Evolutionary conservation across 331 rosid genomes (phyloP).

Genomic region (Pyracantha coccinea): DNA sequence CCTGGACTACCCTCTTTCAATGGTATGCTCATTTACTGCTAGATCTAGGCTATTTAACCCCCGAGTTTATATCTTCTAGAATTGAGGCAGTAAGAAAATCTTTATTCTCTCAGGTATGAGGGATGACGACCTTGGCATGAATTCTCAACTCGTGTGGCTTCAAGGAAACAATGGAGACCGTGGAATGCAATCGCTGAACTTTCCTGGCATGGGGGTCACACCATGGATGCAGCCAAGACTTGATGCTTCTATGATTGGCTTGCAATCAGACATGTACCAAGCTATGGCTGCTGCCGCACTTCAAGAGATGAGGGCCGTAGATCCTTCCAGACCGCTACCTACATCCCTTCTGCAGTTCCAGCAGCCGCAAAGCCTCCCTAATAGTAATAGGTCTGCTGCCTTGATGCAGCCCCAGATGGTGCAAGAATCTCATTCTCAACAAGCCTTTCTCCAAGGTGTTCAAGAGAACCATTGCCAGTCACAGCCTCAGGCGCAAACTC

Average conservation of each 20-base stretch:
- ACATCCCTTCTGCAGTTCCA: conserved; percentile 72
- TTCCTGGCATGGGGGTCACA: conserved; percentile 71
- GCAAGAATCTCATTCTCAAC: conserved; percentile 77
- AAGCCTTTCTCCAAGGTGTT: conserved; percentile 49
- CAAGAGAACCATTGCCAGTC: conserved; percentile 50
- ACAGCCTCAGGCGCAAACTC: conserved; percentile 42
- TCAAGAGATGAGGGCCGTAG: conserved; percentile 72
- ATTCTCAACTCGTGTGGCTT: conserved; percentile 80
- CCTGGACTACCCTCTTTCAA: conserved; percentile 70
- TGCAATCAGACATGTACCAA: conserved; percentile 78
- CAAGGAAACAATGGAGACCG: conserved; percentile 66
- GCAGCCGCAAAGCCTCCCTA: conserved; percentile 55
- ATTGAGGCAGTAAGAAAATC: neutral
- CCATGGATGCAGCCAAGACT: conserved; percentile 92
- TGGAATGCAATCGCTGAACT: conserved; percentile 69
- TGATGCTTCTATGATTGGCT: conserved; percentile 60
- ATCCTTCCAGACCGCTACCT: conserved; percentile 60
- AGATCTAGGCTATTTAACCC: neutral
- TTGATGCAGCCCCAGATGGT: conserved; percentile 69
- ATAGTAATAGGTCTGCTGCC: conserved; percentile 54
- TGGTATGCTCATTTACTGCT: conserved; percentile 38
- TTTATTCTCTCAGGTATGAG: conserved; percentile 59
- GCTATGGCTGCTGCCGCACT: conserved; percentile 85
- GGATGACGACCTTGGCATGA: conserved; percentile 67
- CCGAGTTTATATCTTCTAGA: neutral